Evolutionary conservation across 1,139 yeast genomes (phyloP).

Genomic region (Blastobotrys raffinosifermentans): DNA sequence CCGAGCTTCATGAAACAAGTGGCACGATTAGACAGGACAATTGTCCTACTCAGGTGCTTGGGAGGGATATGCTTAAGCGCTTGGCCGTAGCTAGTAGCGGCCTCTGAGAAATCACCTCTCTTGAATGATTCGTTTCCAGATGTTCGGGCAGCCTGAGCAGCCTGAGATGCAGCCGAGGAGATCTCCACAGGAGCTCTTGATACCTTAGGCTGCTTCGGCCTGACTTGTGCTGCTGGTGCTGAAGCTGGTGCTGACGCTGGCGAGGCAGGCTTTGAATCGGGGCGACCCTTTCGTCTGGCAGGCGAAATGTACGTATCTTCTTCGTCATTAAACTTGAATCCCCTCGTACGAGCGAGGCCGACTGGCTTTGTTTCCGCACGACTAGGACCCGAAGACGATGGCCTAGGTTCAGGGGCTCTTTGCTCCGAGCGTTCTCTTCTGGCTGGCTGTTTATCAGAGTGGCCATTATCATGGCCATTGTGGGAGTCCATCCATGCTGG

Average conservation of each 20-base stretch:
- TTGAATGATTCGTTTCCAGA: conserved; percentile 61
- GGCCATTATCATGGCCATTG: no score
- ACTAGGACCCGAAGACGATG: no score
- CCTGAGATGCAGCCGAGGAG: conserved; percentile 38
- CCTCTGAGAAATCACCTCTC: conserved; percentile 74
- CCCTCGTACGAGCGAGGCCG: conserved; percentile 9
- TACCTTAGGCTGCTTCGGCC: conserved; percentile 15
- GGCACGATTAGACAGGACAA: conserved; percentile 73
- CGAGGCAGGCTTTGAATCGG: conserved; percentile 15
- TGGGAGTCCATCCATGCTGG: no score
- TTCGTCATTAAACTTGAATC: conserved; percentile 16
- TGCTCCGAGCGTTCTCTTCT: no score
- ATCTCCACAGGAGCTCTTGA: conserved; percentile 24
- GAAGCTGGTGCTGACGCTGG: conserved; percentile 16
- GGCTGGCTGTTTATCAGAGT: no score
- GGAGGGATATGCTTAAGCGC: conserved; percentile 61
- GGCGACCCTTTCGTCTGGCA: conserved; percentile 20
- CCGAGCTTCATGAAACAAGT: conserved; percentile 68
- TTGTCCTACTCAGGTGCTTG: conserved; percentile 59
- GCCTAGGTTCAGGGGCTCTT: no score
- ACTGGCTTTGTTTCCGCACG: neutral
- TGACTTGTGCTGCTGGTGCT: conserved; percentile 15
- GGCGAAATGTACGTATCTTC: conserved; percentile 25
- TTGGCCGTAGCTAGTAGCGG: conserved; percentile 54
- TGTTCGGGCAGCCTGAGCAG: conserved; percentile 51